A percentile compares a stretch with the other conserved stretches of the same genome.
Evolutionary conservation across 2,329 filamentous ascomycete species (phyloP).

Genomic region (Cadophora gregata): DNA sequence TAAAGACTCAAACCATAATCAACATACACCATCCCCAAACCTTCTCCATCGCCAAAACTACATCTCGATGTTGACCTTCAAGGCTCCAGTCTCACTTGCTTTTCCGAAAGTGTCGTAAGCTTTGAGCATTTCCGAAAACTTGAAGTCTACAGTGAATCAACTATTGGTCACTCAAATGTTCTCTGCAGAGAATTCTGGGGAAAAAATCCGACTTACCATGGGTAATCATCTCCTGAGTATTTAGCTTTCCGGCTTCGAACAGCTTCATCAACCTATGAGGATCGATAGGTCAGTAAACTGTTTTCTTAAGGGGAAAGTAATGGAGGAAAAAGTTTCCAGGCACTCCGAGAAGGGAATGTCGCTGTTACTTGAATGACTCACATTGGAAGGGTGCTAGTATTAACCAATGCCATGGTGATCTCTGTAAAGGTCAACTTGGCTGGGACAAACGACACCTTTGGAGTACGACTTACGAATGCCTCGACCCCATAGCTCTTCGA

Average conservation of each 20-base stretch:
- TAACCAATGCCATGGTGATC: slow-evolving; percentile 16
- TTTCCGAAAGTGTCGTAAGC: slow-evolving; percentile 18
- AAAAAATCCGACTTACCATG: slow-evolving; percentile 1
- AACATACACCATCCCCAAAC: neutral
- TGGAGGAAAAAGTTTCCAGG: neutral
- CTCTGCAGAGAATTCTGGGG: neutral
- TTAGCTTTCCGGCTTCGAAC: slow-evolving; percentile 13
- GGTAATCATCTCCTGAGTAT: slow-evolving; percentile 20
- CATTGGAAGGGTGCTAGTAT: slow-evolving; percentile 16
- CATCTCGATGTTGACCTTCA: slow-evolving; percentile 22
- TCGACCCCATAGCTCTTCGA: slow-evolving; percentile 59
- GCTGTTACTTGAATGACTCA: neutral
- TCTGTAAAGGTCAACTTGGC: neutral
- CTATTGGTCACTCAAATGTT: neutral
- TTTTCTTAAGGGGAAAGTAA: neutral
- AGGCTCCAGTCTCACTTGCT: slow-evolving; percentile 12
- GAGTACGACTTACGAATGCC: slow-evolving; percentile 53
- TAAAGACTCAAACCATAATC: neutral
- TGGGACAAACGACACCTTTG: neutral
- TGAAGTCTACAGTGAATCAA: slow-evolving; percentile 1
- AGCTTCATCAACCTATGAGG: slow-evolving; percentile 10
- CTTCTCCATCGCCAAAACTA: neutral
- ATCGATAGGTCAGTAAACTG: neutral
- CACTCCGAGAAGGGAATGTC: neutral
- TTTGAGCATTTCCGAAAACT: slow-evolving; percentile 16